Evolutionary conservation across 139 green algal genomes (phyloP), one percentile per base, ranked within the genome.

Genomic region (Asterochloris erici): DNA sequence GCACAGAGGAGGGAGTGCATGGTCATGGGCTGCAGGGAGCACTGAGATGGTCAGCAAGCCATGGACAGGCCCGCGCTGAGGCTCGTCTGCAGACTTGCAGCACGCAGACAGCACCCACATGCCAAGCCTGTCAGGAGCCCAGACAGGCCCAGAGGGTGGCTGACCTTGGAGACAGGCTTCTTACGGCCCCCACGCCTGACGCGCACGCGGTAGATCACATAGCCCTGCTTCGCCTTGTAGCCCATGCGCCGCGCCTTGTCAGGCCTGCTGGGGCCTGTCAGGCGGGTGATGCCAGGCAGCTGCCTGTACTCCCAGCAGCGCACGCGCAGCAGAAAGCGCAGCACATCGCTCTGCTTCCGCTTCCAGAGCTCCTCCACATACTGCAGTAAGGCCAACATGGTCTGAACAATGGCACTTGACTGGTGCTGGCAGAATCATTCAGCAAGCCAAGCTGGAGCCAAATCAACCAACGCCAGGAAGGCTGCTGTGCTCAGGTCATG

Each of bases 231-330:
- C 82, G 95, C 93, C 91, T 98, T 99, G 95, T 96, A 99, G 66
- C 97, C 97, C 85, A 99, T 81, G 83, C 93, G 91, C 77, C 96
- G 93, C 21, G 97, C 97, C 94, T 99, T 99, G 90, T 99, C 97
- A 28, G 97, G 94, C 68, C 97, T 91, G 26, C 92, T 95, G 26
- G 97, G 97, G 61, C 91, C 85, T 60, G 85, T 94, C 88, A 98
- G 83, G 81, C 97, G 94, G 63, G 95, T 87, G 79, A 99, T 95
- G 81, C 89, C 88, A 70, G 95, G 95, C 87, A 98, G 85, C 92
- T 99, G 97, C 64, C 97, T 92, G 93, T 95, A 99, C 93, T 99
- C 97, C 97, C 97, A 99, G 93, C 95, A 99, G 14, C 97, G 91
- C n/a, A 99, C 93, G 82, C 97, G 95, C 79, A 98, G 94, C 81